Base-by-base conservation (phyloP, 2,329 filamentous ascomycete species). In the Phaeosphaeriaceae sp. region DNA sequence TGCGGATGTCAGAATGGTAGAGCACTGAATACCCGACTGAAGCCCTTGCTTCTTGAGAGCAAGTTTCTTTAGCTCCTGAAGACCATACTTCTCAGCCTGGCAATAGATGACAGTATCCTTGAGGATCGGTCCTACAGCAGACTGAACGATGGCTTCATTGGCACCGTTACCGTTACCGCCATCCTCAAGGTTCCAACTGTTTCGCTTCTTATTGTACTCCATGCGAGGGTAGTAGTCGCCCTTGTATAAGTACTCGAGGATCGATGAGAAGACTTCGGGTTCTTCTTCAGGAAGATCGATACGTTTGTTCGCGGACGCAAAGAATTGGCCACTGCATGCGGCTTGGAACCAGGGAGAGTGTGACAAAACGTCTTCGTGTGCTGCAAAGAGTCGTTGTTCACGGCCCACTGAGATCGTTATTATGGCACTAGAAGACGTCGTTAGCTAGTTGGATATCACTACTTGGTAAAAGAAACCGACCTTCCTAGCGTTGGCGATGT, bases 31-130 rank as follows among this genome's bases (percentile, higher is more conserved):
- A 43, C 89, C 89, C 3, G 87, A 89, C 66, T 92, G 90, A 47
- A 96, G 84, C 42, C 92, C 92, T 74, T 96, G 92, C 77, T 97
- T 97, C 48, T 89, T 85, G 42, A 97, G 80, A 1, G 92, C 84
- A 51, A 96, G 82, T 49, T 89, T 86, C 79, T 96, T 94, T 46
- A 96, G 83, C 63, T 93, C 89, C 8, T 90, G 86, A 5, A 97
- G 81, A 0, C 87, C 87, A 66, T 94, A 96, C 69, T 86, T 88
- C 58, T 93, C 87, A 2, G 92, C 92, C 4, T 90, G 86, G 73
- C 92, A 97, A 62, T 96, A 96, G 59, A 96, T 87, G 67, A 92
- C 85, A 0, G 92, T 96, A 70, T 96, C 92, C 67, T 92, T 94
- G 56, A 96, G 79, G 36, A 97, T 80, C 37, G 87, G 82, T 8